Conservation (phyloP, 140 eudicot species). For the Flaveria floridana region DNA sequence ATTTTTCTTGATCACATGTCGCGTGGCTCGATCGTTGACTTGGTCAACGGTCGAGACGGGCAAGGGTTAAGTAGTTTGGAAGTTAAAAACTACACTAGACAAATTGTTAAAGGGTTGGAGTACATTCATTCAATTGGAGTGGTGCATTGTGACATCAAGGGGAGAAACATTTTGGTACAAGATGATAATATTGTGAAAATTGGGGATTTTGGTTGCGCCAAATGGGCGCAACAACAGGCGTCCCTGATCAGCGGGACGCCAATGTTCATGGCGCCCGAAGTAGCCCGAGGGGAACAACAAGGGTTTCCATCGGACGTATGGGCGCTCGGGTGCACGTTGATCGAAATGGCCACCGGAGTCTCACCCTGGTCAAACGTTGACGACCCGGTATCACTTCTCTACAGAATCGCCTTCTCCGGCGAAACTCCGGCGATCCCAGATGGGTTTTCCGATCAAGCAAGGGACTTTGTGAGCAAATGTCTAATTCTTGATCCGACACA, state of each 20-base stretch:
- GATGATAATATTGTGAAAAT: conserved; percentile 46
- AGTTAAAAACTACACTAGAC: conserved; percentile 44
- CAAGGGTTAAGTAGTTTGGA: conserved; percentile 35
- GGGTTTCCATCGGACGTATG: conserved; percentile 68
- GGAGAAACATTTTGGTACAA: conserved; percentile 47
- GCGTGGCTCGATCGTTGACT: conserved; percentile 53
- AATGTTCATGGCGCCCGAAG: conserved; percentile 78
- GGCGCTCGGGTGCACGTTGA: conserved; percentile 74
- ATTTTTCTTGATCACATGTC: conserved; percentile 49
- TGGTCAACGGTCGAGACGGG: conserved; percentile 28
- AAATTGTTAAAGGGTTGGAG: conserved; percentile 55
- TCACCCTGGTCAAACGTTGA: conserved; percentile 50
- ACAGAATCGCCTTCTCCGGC: conserved; percentile 52
- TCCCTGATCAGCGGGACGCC: conserved; percentile 59
- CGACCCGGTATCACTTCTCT: conserved; percentile 42
- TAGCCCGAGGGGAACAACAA: conserved; percentile 70
- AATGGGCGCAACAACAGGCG: conserved; percentile 28
- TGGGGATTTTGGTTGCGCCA: conserved; percentile 79
- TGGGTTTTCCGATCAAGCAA: conserved; percentile 41
- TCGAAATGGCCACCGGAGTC: conserved; percentile 69
- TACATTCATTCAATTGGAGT: conserved; percentile 61
- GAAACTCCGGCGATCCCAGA: conserved; percentile 54
- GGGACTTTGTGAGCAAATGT: conserved; percentile 66
- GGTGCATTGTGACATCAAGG: conserved; percentile 81
- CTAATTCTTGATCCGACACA: conserved; percentile 44